A percentile compares a stretch with the other conserved stretches of the same genome.
These are phyloP conservation scores for Trichocladium uniseriatum DNA, from an alignment of 495 filamentous ascomycete genomes.

Conservation along the genomic window DNA sequence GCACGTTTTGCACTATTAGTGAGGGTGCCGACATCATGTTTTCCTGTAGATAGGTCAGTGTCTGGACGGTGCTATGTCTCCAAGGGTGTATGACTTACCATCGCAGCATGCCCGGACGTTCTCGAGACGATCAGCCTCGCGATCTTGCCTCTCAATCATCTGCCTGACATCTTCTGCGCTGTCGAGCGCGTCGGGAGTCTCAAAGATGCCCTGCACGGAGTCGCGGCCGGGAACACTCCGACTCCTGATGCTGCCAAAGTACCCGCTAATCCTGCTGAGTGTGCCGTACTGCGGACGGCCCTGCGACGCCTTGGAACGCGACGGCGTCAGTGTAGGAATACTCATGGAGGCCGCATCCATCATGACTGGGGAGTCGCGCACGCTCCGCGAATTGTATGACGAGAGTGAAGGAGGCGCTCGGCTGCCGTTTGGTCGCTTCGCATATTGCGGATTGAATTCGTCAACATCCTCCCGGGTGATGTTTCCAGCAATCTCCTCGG, in stretches of 20 bases:
- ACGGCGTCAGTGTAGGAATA: slow-evolving; percentile 40
- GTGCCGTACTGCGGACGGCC: slow-evolving; percentile 27
- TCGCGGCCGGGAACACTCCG: slow-evolving; percentile 29
- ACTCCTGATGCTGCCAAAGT: slow-evolving; percentile 39
- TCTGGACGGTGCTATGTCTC: not conserved
- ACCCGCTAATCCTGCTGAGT: slow-evolving; percentile 37
- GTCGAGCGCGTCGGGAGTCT: slow-evolving; percentile 60
- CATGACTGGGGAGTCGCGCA: slow-evolving; percentile 45
- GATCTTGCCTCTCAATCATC: slow-evolving; percentile 65
- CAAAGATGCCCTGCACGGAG: slow-evolving; percentile 50
- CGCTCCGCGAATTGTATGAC: slow-evolving; percentile 69
- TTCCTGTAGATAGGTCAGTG: slow-evolving; percentile 45
- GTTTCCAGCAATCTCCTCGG: slow-evolving; percentile 47
- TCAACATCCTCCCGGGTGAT: slow-evolving; percentile 68
- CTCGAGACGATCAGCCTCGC: slow-evolving; percentile 68
- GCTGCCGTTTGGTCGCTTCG: slow-evolving; percentile 32
- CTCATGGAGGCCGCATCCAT: slow-evolving; percentile 33
- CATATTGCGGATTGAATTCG: slow-evolving; percentile 74
- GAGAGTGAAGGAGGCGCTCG: slow-evolving; percentile 61
- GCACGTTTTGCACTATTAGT: slow-evolving; percentile 33
- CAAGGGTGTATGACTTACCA: slow-evolving; percentile 48
- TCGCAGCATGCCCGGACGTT: slow-evolving; percentile 97
- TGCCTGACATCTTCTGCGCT: slow-evolving; percentile 71
- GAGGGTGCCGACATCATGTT: slow-evolving; percentile 60
- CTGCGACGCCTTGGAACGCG: slow-evolving; percentile 28